A percentile compares a stretch with the other conserved stretches of the same genome.
These are phyloP conservation scores for Boletellus sp. DNA, from an alignment of 768 basidiomycete genomes.

Conservation along the genomic window DNA sequence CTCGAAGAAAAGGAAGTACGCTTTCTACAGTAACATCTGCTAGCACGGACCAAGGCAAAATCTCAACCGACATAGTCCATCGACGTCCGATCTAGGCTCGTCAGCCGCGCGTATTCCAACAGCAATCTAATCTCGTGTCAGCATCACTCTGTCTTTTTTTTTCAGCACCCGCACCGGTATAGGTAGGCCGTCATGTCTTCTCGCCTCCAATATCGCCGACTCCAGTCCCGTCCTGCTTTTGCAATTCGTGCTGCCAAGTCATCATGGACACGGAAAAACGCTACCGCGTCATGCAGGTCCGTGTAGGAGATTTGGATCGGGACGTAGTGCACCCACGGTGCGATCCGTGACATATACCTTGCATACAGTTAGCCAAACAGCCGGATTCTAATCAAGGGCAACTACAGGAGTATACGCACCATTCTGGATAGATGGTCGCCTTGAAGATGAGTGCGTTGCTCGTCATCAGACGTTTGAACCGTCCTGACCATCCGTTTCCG, in stretches of 20 bases:
- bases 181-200: constrained; percentile 60
- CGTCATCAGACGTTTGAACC: constrained; percentile 63
- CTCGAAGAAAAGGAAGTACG: no score
- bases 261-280: constrained; percentile 74
- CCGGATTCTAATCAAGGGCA: not conserved
- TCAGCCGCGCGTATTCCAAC: constrained; percentile 52
- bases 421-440: constrained; percentile 70
- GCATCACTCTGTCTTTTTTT: no score
- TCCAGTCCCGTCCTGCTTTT: constrained; percentile 53
- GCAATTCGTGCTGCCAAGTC: constrained; percentile 56
- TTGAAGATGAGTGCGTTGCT: constrained; percentile 65
- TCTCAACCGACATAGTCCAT: constrained; percentile 34
- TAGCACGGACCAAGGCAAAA: no score
- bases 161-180: constrained; percentile 41
- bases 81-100: constrained; percentile 42
- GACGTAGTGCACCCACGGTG: constrained; percentile 73
- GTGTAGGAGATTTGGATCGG: constrained; percentile 63
- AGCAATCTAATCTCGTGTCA: constrained; percentile 37
- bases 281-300: constrained; percentile 65
- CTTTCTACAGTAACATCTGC: no score
- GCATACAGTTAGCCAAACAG: not conserved
- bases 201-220: constrained; percentile 51
- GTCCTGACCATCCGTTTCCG: constrained; percentile 67
- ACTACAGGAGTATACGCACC: no score
- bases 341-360: constrained; percentile 55